A percentile compares a stretch with the other conserved stretches of the same genome.
Conservation (phyloP, 495 filamentous ascomycete species). For the Schizothecium vesticola region DNA sequence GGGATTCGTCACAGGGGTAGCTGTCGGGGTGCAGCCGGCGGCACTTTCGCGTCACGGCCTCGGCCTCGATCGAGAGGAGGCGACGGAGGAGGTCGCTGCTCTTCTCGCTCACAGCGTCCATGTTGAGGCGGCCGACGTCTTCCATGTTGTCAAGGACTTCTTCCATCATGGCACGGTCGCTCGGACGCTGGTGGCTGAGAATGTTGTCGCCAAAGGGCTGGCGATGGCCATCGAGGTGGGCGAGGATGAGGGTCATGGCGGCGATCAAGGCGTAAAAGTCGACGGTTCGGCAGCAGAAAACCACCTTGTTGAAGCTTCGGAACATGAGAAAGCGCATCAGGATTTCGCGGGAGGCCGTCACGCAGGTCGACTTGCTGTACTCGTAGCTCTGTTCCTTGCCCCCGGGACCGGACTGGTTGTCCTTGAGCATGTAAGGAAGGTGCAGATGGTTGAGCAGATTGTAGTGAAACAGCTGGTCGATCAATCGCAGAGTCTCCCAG, state of each 20-base stretch:
- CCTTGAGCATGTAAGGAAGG: conserved; percentile 31
- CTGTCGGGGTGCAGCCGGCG: background rate
- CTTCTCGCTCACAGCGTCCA: conserved; percentile 30
- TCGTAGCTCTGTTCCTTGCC: conserved; percentile 15
- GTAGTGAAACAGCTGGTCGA: conserved; percentile 31
- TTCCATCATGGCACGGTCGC: conserved; percentile 44
- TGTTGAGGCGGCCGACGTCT: conserved; percentile 23
- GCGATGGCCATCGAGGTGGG: conserved; percentile 11
- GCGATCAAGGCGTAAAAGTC: conserved; percentile 35
- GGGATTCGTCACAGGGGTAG: background rate
- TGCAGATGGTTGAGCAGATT: conserved; percentile 33
- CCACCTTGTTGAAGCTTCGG: conserved; percentile 19
- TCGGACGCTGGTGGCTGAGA: conserved; percentile 35
- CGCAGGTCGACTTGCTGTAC: conserved; percentile 34
- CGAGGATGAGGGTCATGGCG: conserved; percentile 26
- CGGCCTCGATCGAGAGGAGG: conserved; percentile 34
- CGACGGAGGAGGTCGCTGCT: conserved; percentile 30
- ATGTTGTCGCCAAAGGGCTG: conserved; percentile 12
- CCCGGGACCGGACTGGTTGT: background rate
- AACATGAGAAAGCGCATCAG: conserved; percentile 34
- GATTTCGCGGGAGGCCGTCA: conserved; percentile 36
- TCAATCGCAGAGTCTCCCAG: conserved; percentile 24
- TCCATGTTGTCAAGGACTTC: conserved; percentile 38
- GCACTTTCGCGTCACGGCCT: conserved; percentile 21
- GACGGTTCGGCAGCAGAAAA: conserved; percentile 32